These are phyloP conservation scores for Metschnikowia cubensis DNA, from an alignment of 805 yeast genomes.

Conservation along the genomic window DNA sequence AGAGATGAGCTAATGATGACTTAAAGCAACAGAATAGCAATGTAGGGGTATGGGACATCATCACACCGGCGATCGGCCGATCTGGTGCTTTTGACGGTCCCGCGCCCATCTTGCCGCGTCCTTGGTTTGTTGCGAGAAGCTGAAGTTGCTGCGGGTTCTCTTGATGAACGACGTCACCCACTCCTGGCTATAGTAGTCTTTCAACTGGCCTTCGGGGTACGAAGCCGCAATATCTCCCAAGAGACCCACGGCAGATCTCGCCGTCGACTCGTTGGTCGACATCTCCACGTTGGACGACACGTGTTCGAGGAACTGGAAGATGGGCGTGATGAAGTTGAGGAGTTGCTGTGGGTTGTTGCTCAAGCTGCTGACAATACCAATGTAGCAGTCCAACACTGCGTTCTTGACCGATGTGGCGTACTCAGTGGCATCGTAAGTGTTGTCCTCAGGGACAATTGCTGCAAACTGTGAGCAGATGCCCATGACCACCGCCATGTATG, in stretches of 20 bases:
- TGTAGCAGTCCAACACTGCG: constrained; percentile 92
- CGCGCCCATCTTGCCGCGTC: constrained; percentile 98
- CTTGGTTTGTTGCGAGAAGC: constrained; percentile 62
- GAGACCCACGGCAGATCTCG: constrained; percentile 83
- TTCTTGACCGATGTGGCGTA: constrained; percentile 70
- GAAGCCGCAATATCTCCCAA: constrained; percentile 90
- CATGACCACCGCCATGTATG: constrained; percentile 77
- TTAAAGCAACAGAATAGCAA: no score
- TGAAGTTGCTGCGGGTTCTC: constrained; percentile 60
- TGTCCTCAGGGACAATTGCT: constrained; percentile 58
- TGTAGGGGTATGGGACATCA: no score
- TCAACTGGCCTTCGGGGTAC: constrained; percentile 74
- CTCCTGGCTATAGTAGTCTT: constrained; percentile 58
- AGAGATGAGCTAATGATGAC: not conserved
- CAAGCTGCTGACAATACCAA: constrained; percentile 91
- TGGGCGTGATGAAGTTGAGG: constrained; percentile 59
- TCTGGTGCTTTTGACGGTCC: constrained; percentile 63
- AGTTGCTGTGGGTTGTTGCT: constrained; percentile 63
- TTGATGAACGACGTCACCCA: constrained; percentile 81
- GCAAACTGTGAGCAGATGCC: constrained; percentile 68
- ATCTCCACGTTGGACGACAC: constrained; percentile 59
- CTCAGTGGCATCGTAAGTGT: constrained; percentile 70
- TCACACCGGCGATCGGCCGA: constrained; percentile 4
- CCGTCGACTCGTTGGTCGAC: constrained; percentile 61
- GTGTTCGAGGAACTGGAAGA: constrained; percentile 63